Base-by-base conservation (phyloP, 768 basidiomycete species). In the Termitomyces sp. region DNA sequence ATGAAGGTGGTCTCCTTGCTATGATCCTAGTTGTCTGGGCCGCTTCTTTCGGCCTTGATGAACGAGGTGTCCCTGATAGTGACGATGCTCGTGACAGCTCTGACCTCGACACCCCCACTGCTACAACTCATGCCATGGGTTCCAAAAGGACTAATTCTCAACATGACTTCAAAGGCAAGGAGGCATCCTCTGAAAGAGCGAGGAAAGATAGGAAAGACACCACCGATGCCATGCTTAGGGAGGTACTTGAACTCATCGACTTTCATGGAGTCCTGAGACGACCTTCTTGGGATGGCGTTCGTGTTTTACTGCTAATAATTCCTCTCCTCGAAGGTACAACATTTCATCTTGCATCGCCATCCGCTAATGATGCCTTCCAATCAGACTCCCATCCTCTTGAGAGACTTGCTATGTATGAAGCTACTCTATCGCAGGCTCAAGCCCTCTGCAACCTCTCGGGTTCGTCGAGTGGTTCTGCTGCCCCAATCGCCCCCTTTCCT, bases 21-120 rank as follows among this genome's bases (percentile, higher is more conserved):
- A 87, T 90, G 77, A 70, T 90, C 30, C 76, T 96, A 21, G 90
- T 90, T 43, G 83, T 88, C 21, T 97, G 93, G 93, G 94, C 92
- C 0, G 81, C 85, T 4, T 92, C 90, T 38, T 94, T 91, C 67
- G 95, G 94, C 40, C 73, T 96, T 45, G 82, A 95, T 66, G 90
- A 93, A 62, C 78, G 75, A 42, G 94, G 93, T 37, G 64, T 78
- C 15, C 82, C 86, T 19, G 70, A 73, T 43, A 68, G 71, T n/a
- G 62, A 66, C 38, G 49, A 55, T 35, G 50, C 54, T 32, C 51
- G 40, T 11, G 37, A 50, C 42, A 12, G 22, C 37, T 53, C 61
- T 7, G 62, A 56, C 38, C 51, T 55, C 5, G 68, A 67, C 38
- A 66, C 66, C 6, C 57, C 58, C 12, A 47, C 49, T 19, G 26